These are phyloP conservation scores for Ceratocystis papillata DNA, from an alignment of 2,329 filamentous ascomycete genomes.

Conservation along the genomic window DNA sequence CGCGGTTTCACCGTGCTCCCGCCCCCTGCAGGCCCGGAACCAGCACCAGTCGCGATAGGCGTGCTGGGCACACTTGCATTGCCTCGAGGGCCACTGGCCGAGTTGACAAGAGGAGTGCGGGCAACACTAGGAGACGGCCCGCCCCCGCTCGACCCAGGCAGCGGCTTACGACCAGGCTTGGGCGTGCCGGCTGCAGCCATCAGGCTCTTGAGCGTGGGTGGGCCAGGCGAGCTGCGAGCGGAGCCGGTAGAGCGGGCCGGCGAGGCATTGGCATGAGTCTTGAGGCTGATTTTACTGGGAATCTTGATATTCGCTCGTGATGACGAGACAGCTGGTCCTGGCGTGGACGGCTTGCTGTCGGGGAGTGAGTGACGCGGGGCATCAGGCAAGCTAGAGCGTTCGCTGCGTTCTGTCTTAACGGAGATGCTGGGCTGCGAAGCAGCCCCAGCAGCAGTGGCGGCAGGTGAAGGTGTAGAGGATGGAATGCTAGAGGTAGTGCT, in stretches of 20 bases:
- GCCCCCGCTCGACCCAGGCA: conserved; percentile 15
- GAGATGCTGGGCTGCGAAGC: conserved; percentile 14
- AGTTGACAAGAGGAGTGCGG: conserved; percentile 9
- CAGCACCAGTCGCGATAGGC: background rate
- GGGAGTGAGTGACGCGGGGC: conserved; percentile 17
- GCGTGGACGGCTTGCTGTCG: conserved; percentile 5
- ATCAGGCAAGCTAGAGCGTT: conserved; percentile 21
- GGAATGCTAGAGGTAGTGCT: conserved; percentile 16
- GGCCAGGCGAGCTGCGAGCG: conserved; percentile 13
- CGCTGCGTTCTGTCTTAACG: conserved; percentile 23
- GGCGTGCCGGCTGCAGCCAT: conserved; percentile 20
- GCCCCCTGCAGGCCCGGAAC: background rate
- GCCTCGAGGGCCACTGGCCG: background rate
- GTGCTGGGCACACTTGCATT: conserved; percentile 2
- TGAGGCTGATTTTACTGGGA: conserved; percentile 22
- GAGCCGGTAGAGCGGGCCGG: conserved; percentile 5
- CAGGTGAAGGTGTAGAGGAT: conserved; percentile 16
- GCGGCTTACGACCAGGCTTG: conserved; percentile 19
- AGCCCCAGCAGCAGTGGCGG: background rate
- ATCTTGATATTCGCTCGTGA: conserved; percentile 20
- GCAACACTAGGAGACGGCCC: background rate
- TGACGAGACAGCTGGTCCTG: background rate
- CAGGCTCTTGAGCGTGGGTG: conserved; percentile 20
- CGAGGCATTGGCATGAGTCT: conserved; percentile 9
- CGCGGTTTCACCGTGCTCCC: conserved; percentile 19